Conservation (phyloP, 2,329 filamentous ascomycete species). For the Ophiostoma novo-ulmi region DNA sequence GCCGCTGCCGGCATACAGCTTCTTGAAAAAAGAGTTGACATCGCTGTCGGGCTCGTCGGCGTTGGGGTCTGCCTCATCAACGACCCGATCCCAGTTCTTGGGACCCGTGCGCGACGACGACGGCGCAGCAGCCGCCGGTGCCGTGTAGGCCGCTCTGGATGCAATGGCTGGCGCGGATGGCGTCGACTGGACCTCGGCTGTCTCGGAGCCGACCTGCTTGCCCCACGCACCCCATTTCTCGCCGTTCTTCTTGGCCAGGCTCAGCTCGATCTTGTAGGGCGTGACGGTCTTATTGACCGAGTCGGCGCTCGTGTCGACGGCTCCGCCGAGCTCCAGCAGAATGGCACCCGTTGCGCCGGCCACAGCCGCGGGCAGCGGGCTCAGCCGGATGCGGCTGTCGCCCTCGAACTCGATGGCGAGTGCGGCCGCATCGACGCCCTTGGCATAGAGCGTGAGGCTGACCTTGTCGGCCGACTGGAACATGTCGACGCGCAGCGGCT, state of each 20-base stretch:
- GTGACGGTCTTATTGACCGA: slow-evolving; percentile 29
- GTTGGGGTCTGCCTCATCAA: slow-evolving; percentile 47
- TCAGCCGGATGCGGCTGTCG: slow-evolving; percentile 25
- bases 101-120: slow-evolving; percentile 62
- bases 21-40: slow-evolving; percentile 83
- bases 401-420: slow-evolving; percentile 15
- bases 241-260: slow-evolving; percentile 32
- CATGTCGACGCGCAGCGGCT: slow-evolving; percentile 39
- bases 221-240: slow-evolving; percentile 35
- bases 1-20: slow-evolving; percentile 70
- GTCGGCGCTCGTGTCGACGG: slow-evolving; percentile 28
- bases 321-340: slow-evolving; percentile 30
- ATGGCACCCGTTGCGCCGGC: slow-evolving; percentile 23
- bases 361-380: slow-evolving; percentile 27
- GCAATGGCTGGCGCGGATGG: background rate
- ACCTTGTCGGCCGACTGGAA: slow-evolving; percentile 39
- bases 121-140: slow-evolving; percentile 36
- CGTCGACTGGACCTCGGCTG: background rate
- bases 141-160: background rate
- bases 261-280: slow-evolving; percentile 36
- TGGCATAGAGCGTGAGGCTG: slow-evolving; percentile 39
- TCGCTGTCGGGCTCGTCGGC: slow-evolving; percentile 56
- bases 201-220: slow-evolving; percentile 23
- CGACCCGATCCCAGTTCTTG: slow-evolving; percentile 88
- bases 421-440: slow-evolving; percentile 34